These are phyloP conservation scores for Paecilomyces formosus DNA, from an alignment of 2,329 filamentous ascomycete genomes.

Conservation along the genomic window DNA sequence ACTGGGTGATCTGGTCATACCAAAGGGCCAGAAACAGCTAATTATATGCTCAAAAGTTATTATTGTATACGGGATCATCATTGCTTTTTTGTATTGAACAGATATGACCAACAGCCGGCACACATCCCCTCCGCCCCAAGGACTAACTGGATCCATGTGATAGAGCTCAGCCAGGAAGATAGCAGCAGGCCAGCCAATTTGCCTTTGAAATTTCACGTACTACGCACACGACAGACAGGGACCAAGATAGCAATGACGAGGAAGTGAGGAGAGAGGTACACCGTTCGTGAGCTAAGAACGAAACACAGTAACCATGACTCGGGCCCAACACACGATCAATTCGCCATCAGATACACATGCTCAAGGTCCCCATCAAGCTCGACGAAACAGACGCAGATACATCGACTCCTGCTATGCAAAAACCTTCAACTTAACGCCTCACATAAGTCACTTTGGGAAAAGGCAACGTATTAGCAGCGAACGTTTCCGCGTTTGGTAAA, in stretches of 20 bases:
- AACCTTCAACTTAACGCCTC: neutral
- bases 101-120: neutral
- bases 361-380: neutral
- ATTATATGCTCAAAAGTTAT: too few species aligned
- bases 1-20: too few species aligned
- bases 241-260: neutral
- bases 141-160: neutral
- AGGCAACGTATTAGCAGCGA: neutral
- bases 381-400: neutral
- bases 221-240: neutral
- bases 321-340: neutral
- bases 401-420: neutral
- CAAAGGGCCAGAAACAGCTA: too few species aligned
- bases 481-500: neutral
- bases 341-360: neutral
- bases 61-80: neutral
- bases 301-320: neutral
- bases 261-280: neutral
- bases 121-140: neutral
- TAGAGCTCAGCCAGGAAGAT: neutral
- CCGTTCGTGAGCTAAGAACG: neutral
- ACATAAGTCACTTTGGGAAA: neutral
- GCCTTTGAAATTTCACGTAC: neutral
- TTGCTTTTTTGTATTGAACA: neutral
- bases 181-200: neutral